Evolutionary conservation across 176 grass and related monocot species (phyloP).

Genomic region (Carex pumila): DNA sequence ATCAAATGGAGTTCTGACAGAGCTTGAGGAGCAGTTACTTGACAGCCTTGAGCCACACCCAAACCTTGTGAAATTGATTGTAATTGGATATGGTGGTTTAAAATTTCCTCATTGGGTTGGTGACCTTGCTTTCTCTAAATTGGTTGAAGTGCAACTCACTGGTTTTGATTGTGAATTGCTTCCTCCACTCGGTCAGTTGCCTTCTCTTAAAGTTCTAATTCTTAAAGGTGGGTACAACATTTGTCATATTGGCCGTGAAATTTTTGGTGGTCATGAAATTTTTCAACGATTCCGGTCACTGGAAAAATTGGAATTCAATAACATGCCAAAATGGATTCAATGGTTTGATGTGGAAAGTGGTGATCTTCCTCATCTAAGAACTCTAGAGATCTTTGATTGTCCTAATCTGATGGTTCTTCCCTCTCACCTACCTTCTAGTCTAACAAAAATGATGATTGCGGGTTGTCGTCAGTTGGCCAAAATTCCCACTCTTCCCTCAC

Average conservation of each 20-base stretch:
- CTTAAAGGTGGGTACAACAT: conserved; percentile 4
- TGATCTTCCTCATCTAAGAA: conserved; percentile 26
- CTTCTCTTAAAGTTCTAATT: conserved; percentile 16
- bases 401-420: conserved; percentile 19
- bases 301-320: conserved; percentile 17
- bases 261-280: conserved; percentile 15
- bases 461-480: conserved; percentile 1
- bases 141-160: conserved; percentile 24
- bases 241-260: conserved; percentile 29
- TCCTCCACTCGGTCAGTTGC: conserved; percentile 31
- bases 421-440: neutral
- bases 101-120: conserved; percentile 36
- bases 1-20: neutral
- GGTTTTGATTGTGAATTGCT: conserved; percentile 17
- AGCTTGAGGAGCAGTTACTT: conserved; percentile 23
- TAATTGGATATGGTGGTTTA: conserved; percentile 18
- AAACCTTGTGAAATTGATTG: conserved; percentile 15
- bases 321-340: conserved; percentile 30
- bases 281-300: conserved; percentile 12
- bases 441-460: conserved; percentile 10
- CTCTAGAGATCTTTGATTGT: conserved; percentile 15
- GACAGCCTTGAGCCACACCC: conserved; percentile 32
- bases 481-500: neutral
- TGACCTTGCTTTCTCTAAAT: conserved; percentile 18
- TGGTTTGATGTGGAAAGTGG: conserved; percentile 22